phyloP scores from a whole-genome alignment of 305 asterid species.

The Andrographis paniculata region DNA sequence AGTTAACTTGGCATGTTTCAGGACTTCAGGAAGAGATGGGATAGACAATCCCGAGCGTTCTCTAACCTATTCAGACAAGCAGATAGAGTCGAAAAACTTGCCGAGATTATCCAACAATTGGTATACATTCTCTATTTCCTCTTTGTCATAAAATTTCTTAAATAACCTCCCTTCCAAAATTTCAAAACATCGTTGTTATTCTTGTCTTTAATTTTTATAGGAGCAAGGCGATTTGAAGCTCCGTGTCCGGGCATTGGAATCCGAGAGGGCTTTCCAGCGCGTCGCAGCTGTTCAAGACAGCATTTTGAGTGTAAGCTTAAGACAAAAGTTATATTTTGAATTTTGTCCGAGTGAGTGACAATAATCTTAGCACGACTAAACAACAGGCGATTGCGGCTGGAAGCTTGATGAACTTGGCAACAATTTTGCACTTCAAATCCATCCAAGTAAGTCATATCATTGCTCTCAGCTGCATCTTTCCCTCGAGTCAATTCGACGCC shows the following conservation, averaged over 20 bases:
- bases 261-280: conserved; percentile 93
- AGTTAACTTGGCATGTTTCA: conserved; percentile 24
- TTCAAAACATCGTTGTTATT: conserved; percentile 3
- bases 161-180: neutral
- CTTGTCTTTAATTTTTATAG: conserved; percentile 26
- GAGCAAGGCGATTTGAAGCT: conserved; percentile 98
- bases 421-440: conserved; percentile 64
- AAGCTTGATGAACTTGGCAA: conserved; percentile 91
- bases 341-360: no score
- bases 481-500: neutral
- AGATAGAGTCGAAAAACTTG: conserved; percentile 89
- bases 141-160: conserved; percentile 1
- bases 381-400: conserved; percentile 94
- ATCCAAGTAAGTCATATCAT: conserved; percentile 41
- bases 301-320: conserved; percentile 77
- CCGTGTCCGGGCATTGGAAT: conserved; percentile 90
- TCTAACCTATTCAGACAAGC: conserved; percentile 93
- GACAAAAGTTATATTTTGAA: no score
- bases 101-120: conserved; percentile 74
- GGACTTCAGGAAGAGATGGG: conserved; percentile 89
- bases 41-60: conserved; percentile 78
- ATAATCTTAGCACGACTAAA: no score
- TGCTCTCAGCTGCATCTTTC: neutral
- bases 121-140: conserved; percentile 39
- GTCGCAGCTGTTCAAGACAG: conserved; percentile 86